These are phyloP conservation scores for Fusarium sublunatum DNA, from an alignment of 2,329 filamentous ascomycete genomes.

Conservation along the genomic window DNA sequence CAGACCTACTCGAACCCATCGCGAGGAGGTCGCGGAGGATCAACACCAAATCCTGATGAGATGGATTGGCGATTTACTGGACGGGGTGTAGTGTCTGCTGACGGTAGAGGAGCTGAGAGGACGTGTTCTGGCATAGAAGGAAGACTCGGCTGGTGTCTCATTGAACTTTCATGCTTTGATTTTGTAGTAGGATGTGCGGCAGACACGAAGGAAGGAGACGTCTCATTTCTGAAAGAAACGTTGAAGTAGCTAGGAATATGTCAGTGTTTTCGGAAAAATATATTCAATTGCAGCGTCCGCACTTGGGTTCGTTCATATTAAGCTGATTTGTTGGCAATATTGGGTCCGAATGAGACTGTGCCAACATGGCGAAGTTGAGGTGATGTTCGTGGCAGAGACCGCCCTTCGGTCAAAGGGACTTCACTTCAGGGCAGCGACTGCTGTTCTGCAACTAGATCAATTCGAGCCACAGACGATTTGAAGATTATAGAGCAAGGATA, in stretches of 20 bases:
- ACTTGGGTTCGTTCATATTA: constrained; percentile 44
- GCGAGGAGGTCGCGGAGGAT: constrained; percentile 66
- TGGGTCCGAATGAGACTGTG: constrained; percentile 29
- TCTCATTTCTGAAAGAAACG: constrained; percentile 37
- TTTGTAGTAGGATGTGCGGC: constrained; percentile 12
- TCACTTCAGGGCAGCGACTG: not conserved
- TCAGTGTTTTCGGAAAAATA: not conserved
- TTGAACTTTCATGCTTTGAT: constrained; percentile 15
- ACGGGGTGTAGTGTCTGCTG: constrained; percentile 9
- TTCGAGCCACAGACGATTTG: not conserved
- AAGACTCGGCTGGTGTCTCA: constrained; percentile 35
- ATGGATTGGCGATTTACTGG: not conserved
- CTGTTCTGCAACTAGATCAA: accelerated
- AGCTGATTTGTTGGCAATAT: constrained; percentile 9
- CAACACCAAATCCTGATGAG: constrained; percentile 50
- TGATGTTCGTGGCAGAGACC: not conserved
- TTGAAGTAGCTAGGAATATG: constrained; percentile 49
- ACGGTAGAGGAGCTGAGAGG: constrained; percentile 12
- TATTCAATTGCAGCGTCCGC: not conserved
- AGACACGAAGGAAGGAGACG: constrained; percentile 31
- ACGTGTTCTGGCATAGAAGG: constrained; percentile 25
- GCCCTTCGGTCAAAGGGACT: not conserved
- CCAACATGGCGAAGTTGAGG: constrained; percentile 34
- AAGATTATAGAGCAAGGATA: not conserved
- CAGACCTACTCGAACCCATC: constrained; percentile 71